Conservation (phyloP, 2,329 filamentous ascomycete genomes). For the Colletotrichum lupini region DNA sequence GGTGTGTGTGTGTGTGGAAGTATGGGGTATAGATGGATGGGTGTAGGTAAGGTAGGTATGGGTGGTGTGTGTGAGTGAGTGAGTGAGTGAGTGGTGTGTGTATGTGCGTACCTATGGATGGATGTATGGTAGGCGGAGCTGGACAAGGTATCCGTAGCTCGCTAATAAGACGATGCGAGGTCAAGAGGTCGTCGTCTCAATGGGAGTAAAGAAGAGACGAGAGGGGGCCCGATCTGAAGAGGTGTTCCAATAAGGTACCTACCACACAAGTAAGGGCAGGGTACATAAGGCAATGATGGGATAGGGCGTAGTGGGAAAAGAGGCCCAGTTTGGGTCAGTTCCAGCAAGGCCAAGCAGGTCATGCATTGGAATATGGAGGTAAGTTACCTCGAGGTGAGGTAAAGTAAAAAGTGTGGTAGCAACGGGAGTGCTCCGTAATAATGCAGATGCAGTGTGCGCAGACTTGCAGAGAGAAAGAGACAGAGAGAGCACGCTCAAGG, state of each 20-base stretch:
- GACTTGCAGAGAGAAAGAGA: no score
- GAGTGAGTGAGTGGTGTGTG: background rate
- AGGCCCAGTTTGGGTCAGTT: background rate
- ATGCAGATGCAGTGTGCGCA: background rate
- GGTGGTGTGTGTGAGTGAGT: background rate
- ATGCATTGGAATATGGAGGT: background rate
- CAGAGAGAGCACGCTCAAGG: background rate
- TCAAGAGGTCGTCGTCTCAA: background rate
- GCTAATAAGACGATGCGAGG: background rate
- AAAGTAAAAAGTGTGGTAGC: background rate
- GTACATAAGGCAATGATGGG: background rate
- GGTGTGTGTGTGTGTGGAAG: background rate
- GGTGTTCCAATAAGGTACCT: background rate
- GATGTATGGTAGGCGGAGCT: background rate
- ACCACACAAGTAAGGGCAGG: background rate
- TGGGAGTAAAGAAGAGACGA: background rate
- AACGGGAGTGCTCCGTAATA: background rate
- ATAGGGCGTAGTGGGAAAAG: background rate
- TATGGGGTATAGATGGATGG: background rate
- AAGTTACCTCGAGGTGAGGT: background rate
- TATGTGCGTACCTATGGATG: background rate
- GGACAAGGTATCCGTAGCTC: background rate
- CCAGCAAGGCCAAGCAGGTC: conserved; percentile 1
- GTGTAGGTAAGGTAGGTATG: no score
- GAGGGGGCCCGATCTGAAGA: conserved; percentile 1